phyloP scores from a whole-genome alignment of 805 yeast genomes.

The Metschnikowia matae region DNA sequence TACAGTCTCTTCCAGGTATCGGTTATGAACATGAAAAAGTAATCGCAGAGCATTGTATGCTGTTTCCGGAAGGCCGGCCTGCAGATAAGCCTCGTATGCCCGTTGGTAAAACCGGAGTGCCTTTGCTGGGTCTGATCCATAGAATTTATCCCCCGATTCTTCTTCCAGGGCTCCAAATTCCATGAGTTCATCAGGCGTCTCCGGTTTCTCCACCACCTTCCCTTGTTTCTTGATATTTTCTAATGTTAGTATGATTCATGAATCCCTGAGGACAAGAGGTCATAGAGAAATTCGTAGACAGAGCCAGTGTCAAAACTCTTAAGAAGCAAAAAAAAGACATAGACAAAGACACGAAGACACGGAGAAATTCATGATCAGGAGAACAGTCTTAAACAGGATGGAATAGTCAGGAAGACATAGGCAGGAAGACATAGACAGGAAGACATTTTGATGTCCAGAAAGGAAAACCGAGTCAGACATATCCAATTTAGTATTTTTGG shows the following conservation, averaged over 20 bases:
- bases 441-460: too few species aligned
- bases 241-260: background rate
- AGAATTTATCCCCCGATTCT: slow-evolving; percentile 76
- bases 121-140: slow-evolving; percentile 60
- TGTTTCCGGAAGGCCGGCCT: slow-evolving; percentile 2
- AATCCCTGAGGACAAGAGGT: too few species aligned
- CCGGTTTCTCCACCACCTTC: slow-evolving; percentile 21
- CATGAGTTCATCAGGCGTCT: slow-evolving; percentile 49
- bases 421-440: too few species aligned
- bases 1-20: slow-evolving; percentile 41
- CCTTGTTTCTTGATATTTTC: slow-evolving; percentile 1
- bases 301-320: too few species aligned
- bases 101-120: slow-evolving; percentile 61
- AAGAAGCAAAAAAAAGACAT: too few species aligned
- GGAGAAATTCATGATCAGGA: too few species aligned
- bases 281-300: too few species aligned
- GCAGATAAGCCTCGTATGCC: slow-evolving; percentile 44
- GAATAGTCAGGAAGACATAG: too few species aligned
- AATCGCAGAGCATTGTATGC: slow-evolving; percentile 58
- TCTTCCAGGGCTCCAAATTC: slow-evolving; percentile 58
- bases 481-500: slow-evolving; percentile 7
- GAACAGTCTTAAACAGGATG: too few species aligned
- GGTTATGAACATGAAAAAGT: slow-evolving; percentile 53
- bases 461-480: too few species aligned
- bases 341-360: too few species aligned